A percentile compares a stretch with the other conserved stretches of the same genome.
Conservation (phyloP, 1,284 basidiomycete species). For the Vanrija sp. region DNA sequence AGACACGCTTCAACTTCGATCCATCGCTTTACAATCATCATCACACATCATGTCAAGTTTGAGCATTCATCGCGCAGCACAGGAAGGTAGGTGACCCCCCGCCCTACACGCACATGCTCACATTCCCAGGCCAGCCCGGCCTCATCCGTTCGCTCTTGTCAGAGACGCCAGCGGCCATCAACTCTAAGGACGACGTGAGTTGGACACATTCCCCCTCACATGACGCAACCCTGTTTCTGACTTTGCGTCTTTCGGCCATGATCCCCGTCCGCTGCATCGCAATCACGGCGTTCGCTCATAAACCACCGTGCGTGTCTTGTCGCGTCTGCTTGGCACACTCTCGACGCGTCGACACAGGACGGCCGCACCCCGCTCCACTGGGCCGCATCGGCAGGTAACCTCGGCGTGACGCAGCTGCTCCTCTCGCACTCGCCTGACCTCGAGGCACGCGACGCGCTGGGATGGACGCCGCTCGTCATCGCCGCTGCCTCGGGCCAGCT, state of each 20-base stretch:
- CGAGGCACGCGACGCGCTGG: constrained; percentile 65
- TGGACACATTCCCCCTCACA: background rate
- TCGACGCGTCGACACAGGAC: constrained; percentile 57
- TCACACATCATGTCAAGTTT: constrained; percentile 19
- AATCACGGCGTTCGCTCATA: too few species aligned
- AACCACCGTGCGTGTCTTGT: background rate
- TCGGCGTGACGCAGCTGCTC: constrained; percentile 67
- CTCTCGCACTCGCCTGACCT: constrained; percentile 67
- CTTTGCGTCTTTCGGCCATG: background rate
- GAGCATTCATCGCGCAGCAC: constrained; percentile 48
- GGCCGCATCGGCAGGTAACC: constrained; percentile 69
- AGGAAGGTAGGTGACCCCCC: constrained; percentile 38
- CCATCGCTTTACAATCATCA: background rate
- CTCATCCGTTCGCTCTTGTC: constrained; percentile 65
- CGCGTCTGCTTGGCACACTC: background rate
- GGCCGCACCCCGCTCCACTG: constrained; percentile 84
- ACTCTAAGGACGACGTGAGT: constrained; percentile 65
- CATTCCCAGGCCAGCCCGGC: constrained; percentile 63
- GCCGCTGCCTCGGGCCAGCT: constrained; percentile 63
- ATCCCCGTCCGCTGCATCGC: background rate
- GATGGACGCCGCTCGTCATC: constrained; percentile 85
- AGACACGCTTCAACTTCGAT: background rate
- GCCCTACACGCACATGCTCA: background rate
- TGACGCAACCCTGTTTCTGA: background rate
- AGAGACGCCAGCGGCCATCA: constrained; percentile 64